Evolutionary conservation across 1,284 basidiomycete species (phyloP).

Genomic region (Malassezia furfur): DNA sequence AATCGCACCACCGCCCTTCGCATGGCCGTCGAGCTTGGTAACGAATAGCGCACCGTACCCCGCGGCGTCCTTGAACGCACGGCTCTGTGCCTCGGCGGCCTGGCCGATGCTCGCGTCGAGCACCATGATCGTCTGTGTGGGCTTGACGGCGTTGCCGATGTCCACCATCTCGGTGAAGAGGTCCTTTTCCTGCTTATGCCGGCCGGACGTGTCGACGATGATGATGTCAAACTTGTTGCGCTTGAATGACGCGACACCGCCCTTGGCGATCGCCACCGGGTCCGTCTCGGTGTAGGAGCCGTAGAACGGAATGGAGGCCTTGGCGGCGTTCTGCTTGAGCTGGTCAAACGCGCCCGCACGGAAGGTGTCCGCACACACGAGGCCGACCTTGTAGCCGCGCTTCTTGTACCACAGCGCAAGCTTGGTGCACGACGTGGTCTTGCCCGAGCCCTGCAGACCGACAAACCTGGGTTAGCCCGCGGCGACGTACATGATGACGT

Average conservation of each 20-base stretch:
- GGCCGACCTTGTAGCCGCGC: slow-evolving; percentile 91
- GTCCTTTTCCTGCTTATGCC: slow-evolving; percentile 95
- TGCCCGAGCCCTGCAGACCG: slow-evolving; percentile 72
- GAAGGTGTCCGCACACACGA: slow-evolving; percentile 99
- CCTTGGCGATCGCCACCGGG: slow-evolving; percentile 83
- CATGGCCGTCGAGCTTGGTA: slow-evolving; percentile 98
- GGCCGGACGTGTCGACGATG: slow-evolving; percentile 94
- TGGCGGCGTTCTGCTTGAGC: slow-evolving; percentile 78
- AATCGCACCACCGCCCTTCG: slow-evolving; percentile 97
- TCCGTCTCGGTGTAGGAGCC: slow-evolving; percentile 98
- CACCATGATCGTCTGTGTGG: slow-evolving; percentile 54
- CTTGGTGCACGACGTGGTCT: slow-evolving; percentile 78
- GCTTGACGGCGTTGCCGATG: slow-evolving; percentile 82
- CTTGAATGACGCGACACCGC: slow-evolving; percentile 93
- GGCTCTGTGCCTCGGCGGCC: slow-evolving; percentile 89
- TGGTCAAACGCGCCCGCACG: slow-evolving; percentile 99
- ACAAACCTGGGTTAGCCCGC: slow-evolving; percentile 25
- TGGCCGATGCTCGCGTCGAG: slow-evolving; percentile 61
- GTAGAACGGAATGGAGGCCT: slow-evolving; percentile 97
- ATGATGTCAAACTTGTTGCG: slow-evolving; percentile 97
- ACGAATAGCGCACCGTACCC: slow-evolving; percentile 98
- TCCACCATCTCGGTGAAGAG: slow-evolving; percentile 97
- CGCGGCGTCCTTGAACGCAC: slow-evolving; percentile 94
- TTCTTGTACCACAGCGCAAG: slow-evolving; percentile 89
- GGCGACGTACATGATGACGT: slow-evolving; percentile 69